Evolutionary conservation across 345 rosid genomes (phyloP), one percentile per base, ranked within the genome.

Genomic region (Viola odorata): DNA sequence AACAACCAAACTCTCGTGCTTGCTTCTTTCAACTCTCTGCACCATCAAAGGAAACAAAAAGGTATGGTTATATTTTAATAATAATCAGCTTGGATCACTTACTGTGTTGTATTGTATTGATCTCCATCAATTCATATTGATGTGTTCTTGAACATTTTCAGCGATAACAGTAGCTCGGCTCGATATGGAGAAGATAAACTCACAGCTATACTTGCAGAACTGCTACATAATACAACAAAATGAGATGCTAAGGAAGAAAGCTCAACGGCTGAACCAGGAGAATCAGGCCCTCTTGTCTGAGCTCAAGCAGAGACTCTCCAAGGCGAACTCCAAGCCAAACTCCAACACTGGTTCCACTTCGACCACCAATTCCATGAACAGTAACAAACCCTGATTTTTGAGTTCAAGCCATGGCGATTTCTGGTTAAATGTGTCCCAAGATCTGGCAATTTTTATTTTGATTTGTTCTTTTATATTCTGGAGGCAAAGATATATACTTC

Each of bases 211-310:
- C 65, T 41, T 77, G 79, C 73, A 79, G 73, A 81, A 81, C 78
- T 75, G 71, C 50, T 64, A 61, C 12, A 82, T 80, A 37, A 62
- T 69, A 54, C 74, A 73, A 16, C 79, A 85, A 66, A 85, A 78
- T 39, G 77, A 81, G 73, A 68, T 63, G 73, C 75, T 77, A 38
- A 62, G 82, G 81, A 77, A 57, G 69, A 77, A 69, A 58, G 82
- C 82, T 45, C 72, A 79, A 36, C 71, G 66, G 67, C 87, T 82
- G 15, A 68, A 70, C 52, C 71, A 77, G 65, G 83, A 82, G 77
- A 79, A 82, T 57, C 74, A 81, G 72, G 71, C 74, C 23, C 60
- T 77, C 52, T 55, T 74, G 47, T 60, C 73, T 3, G 67, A 76
- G 68, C 69, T 78, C 62, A 69, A 68, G 69, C 64, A 74, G 72